Conservation (phyloP, 352 stramenopile genomes). For the Aphanomyces astaci region DNA sequence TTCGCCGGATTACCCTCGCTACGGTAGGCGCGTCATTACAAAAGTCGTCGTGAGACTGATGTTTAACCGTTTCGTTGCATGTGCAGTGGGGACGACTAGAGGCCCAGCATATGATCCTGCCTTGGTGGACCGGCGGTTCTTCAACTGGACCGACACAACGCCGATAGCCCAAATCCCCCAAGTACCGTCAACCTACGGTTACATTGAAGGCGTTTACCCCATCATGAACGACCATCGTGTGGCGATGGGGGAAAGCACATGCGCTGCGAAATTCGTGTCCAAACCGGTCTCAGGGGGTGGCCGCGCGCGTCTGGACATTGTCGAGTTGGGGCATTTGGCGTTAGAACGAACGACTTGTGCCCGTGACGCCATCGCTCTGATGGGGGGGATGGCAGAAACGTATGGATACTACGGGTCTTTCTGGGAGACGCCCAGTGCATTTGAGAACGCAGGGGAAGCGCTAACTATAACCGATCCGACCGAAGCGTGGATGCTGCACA, state of each 20-base stretch:
- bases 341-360: constrained; percentile 79
- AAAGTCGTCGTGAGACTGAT: no score
- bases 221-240: constrained; percentile 82
- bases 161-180: constrained; percentile 65
- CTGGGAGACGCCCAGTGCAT: constrained; percentile 59
- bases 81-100: constrained; percentile 44
- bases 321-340: constrained; percentile 79
- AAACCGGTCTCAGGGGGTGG: constrained; percentile 58
- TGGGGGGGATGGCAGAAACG: constrained; percentile 88
- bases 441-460: constrained; percentile 79
- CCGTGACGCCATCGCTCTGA: constrained; percentile 79
- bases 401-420: constrained; percentile 90
- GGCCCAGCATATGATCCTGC: constrained; percentile 48
- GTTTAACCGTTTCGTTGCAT: no score
- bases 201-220: constrained; percentile 68
- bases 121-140: constrained; percentile 61
- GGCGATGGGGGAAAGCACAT: constrained; percentile 77
- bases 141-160: constrained; percentile 53
- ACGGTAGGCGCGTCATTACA: no score
- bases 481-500: constrained; percentile 96
- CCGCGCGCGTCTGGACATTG: constrained; percentile 81
- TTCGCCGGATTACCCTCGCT: constrained; percentile 59
- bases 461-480: constrained; percentile 85
- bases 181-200: constrained; percentile 54
- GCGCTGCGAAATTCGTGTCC: constrained; percentile 49